Conservation (phyloP, 495 filamentous ascomycete genomes). For the Penicillium pancosmium region DNA sequence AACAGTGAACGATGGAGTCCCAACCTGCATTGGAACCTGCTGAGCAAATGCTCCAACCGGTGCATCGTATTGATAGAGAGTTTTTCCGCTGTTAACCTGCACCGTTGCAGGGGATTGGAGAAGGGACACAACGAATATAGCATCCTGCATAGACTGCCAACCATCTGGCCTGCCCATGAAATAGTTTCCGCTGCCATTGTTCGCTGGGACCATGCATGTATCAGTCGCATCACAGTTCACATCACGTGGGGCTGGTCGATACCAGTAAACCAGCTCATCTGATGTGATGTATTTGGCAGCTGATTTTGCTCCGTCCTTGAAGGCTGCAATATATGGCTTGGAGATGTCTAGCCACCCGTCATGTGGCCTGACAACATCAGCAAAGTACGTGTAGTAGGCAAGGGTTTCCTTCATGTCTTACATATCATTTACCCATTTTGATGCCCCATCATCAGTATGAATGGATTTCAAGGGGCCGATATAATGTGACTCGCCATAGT, state of each 20-base stretch:
- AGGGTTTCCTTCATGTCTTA: background rate
- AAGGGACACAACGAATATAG: slow-evolving; percentile 58
- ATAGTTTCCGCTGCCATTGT: slow-evolving; percentile 43
- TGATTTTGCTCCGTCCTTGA: slow-evolving; percentile 51
- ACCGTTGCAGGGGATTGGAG: slow-evolving; percentile 48
- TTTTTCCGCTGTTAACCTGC: slow-evolving; percentile 50
- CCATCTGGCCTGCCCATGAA: slow-evolving; percentile 56
- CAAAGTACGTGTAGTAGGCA: background rate
- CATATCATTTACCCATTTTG: slow-evolving; percentile 62
- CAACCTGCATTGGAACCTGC: slow-evolving; percentile 53
- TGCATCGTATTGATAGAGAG: slow-evolving; percentile 32
- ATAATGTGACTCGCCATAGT: slow-evolving; percentile 64
- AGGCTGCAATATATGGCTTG: slow-evolving; percentile 59
- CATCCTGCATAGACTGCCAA: slow-evolving; percentile 47
- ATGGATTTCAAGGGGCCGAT: slow-evolving; percentile 47
- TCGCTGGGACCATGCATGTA: slow-evolving; percentile 39
- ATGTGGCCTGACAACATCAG: slow-evolving; percentile 32
- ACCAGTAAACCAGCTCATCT: slow-evolving; percentile 49
- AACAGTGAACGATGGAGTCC: slow-evolving; percentile 53
- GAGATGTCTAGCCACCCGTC: slow-evolving; percentile 42
- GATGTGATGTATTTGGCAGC: slow-evolving; percentile 37
- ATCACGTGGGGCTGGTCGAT: slow-evolving; percentile 44
- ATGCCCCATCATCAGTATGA: slow-evolving; percentile 58
- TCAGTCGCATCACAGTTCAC: slow-evolving; percentile 36
- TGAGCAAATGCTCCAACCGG: slow-evolving; percentile 52